Percentiles rank a stretch among this genome's conserved stretches.
phyloP scores from a whole-genome alignment of 805 yeast species.

The Myxozyma sirexii region DNA sequence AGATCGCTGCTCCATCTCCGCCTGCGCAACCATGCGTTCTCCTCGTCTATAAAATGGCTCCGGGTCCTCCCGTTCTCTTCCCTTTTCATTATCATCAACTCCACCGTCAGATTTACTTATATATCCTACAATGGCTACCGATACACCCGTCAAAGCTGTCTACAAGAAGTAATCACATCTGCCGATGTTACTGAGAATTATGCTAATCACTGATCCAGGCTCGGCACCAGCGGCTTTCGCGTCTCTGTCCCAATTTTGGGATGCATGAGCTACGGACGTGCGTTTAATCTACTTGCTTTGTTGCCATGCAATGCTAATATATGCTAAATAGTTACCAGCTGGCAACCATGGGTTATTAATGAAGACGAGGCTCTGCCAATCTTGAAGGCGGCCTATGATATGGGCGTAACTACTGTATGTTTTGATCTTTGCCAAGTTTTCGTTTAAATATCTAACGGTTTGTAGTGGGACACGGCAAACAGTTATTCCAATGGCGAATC shows the following conservation, averaged over 20 bases:
- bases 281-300: no score
- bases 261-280: slow-evolving; percentile 27
- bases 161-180: not conserved
- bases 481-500: slow-evolving; percentile 49
- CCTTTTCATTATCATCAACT: no score
- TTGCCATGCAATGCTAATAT: no score
- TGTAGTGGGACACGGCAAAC: slow-evolving; percentile 48
- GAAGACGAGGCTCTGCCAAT: slow-evolving; percentile 49
- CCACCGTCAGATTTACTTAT: no score
- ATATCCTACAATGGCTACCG: not conserved
- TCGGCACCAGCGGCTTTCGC: slow-evolving; percentile 16
- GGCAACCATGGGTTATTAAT: slow-evolving; percentile 47
- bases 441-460: not conserved
- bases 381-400: slow-evolving; percentile 50
- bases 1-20: no score
- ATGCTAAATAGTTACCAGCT: not conserved
- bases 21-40: no score
- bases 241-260: slow-evolving; percentile 25
- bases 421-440: not conserved
- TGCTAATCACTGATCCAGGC: not conserved
- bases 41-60: no score
- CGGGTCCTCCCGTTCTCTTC: no score
- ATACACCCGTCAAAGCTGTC: not conserved
- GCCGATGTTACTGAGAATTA: not conserved
- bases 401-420: slow-evolving; percentile 48